Evolutionary conservation across 2,329 filamentous ascomycete species (phyloP), one percentile per base, ranked within the genome.

Genomic region (Domatiomyces globalis): DNA sequence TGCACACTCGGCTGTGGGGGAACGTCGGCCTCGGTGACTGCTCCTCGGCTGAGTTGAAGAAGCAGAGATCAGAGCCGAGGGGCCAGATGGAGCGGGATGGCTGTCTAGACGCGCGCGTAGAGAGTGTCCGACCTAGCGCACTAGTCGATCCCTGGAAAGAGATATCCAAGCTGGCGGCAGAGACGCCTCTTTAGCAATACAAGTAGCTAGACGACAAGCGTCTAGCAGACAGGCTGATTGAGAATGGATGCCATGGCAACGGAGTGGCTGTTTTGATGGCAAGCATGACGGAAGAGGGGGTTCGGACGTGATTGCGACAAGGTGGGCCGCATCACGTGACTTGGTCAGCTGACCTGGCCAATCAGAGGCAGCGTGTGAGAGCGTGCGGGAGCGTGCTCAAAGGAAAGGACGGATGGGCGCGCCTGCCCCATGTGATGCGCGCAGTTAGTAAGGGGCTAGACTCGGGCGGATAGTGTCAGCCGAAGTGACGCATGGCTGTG

Each of bases 121-220:
- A 46, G 29, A 29, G 47, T 54, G 44, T 52, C 44, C 50, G 56
- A 63, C 63, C 66, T 68, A 66, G 65, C 54, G 56, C 65, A 66
- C 68, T 67, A 62, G 63, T 66, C 65, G 68, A 69, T 66, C 66
- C 66, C 64, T 60, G 66, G 70, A 68, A 47, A 68, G 64, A 60
- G 64, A 62, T 64, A 63, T 68, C 66, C 63, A 62, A 63, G 67
- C 69, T 71, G 67, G 70, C 63, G 69, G 66, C 68, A 68, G 65
- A 68, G 68, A 65, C 61, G 65, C 62, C 59, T 63, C 65, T 66
- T 63, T 65, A 59, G 63, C 58, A 61, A 65, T 63, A 60, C 62
- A 63, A 64, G 62, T 55, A 65, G 70, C 70, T 63, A 72, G 70
- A 71, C 70, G 63, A 61, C 52, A 51, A 54, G 60, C 63, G 70